Conservation (phyloP, 495 filamentous ascomycete genomes). For the Podospora anserina region DNA sequence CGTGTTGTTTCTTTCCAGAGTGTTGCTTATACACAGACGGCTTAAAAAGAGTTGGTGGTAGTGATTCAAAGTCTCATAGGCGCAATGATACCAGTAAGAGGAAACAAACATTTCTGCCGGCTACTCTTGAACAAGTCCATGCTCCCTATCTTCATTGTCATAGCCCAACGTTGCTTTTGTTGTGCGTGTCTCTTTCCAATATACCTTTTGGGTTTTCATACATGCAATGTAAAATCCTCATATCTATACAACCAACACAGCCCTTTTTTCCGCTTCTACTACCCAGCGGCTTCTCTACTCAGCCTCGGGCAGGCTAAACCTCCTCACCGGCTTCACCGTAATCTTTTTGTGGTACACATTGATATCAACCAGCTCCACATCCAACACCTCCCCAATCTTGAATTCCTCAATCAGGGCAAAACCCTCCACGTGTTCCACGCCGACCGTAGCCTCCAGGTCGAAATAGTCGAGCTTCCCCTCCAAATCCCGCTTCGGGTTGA, state of each 20-base stretch:
- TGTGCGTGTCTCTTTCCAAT: background rate
- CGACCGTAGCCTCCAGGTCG: constrained; percentile 32
- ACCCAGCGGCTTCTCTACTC: background rate
- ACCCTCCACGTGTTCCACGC: constrained; percentile 33
- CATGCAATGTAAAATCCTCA: background rate
- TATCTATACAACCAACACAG: background rate
- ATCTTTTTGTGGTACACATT: constrained; percentile 52
- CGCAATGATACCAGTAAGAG: background rate
- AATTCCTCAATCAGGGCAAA: constrained; percentile 35
- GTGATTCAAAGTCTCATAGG: background rate
- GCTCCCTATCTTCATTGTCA: background rate
- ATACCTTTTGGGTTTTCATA: background rate
- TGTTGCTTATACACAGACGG: background rate
- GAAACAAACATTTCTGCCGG: background rate
- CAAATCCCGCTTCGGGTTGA: constrained; percentile 18
- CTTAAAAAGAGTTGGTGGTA: background rate
- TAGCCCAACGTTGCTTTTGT: background rate
- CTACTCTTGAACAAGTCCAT: background rate
- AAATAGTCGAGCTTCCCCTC: constrained; percentile 42
- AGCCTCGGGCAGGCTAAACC: background rate
- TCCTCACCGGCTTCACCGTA: constrained; percentile 44
- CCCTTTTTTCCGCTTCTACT: background rate
- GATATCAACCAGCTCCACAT: constrained; percentile 57
- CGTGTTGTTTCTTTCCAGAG: background rate
- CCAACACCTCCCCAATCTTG: constrained; percentile 51